Evolutionary conservation across 116 monocot species (phyloP).

Genomic region (Zostera marina): DNA sequence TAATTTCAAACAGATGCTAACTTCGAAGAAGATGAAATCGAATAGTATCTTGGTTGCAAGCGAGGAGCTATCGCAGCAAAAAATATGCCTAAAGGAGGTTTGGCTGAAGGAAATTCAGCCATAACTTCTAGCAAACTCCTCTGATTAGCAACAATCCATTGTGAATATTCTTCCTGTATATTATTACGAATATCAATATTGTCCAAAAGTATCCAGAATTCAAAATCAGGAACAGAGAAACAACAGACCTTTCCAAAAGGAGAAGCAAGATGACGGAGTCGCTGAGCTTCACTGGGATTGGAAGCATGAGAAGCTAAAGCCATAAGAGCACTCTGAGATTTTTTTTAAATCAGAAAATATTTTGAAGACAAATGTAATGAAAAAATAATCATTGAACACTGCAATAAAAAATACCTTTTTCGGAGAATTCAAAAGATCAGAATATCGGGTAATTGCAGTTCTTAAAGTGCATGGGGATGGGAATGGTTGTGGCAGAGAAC

Average conservation of each 20-base stretch:
- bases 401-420: conserved; percentile 32
- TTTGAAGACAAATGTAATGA: not conserved
- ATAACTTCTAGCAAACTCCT: conserved; percentile 80
- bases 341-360: not conserved
- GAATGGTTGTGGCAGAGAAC: conserved; percentile 58
- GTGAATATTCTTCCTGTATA: conserved; percentile 65
- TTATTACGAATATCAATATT: not conserved
- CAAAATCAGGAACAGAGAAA: not conserved
- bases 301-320: conserved; percentile 75
- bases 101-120: conserved; percentile 75
- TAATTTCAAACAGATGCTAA: conserved; percentile 4
- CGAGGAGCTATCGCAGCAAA: conserved; percentile 77
- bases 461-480: conserved; percentile 65
- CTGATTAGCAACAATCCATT: conserved; percentile 71
- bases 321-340: conserved; percentile 29
- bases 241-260: conserved; percentile 52
- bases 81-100: conserved; percentile 74
- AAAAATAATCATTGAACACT: not conserved
- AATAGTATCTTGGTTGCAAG: conserved; percentile 77
- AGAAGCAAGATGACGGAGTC: conserved; percentile 58
- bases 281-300: conserved; percentile 57
- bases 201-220: not conserved
- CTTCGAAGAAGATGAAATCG: conserved; percentile 83
- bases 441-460: conserved; percentile 62
- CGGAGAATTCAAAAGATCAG: conserved; percentile 74